Percentiles rank a stretch among this genome's conserved stretches.
phyloP scores from a whole-genome alignment of 495 filamentous ascomycete species.

The Talaromyces nanjingensis region DNA sequence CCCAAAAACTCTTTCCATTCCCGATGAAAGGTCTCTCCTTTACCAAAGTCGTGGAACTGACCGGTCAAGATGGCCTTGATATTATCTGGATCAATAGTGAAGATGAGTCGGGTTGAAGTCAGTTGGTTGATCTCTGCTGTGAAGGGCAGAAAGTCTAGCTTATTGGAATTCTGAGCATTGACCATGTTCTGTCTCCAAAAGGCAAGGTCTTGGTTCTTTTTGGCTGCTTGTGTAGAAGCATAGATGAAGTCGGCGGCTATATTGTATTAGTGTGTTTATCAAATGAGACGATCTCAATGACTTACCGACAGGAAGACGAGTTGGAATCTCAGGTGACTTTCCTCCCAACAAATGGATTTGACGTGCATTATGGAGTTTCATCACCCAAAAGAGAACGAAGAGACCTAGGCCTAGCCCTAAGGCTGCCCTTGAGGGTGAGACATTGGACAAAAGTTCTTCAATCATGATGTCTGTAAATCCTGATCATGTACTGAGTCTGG shows the following conservation, averaged over 20 bases:
- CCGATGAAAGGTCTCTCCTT: conserved; percentile 60
- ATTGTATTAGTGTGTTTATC: conserved; percentile 7
- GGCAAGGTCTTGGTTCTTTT: conserved; percentile 46
- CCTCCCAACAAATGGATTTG: conserved; percentile 30
- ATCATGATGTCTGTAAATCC: conserved; percentile 23
- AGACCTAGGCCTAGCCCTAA: conserved; percentile 19
- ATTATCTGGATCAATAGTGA: conserved; percentile 61
- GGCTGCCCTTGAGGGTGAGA: conserved; percentile 20
- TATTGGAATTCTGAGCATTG: conserved; percentile 16
- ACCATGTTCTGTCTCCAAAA: conserved; percentile 51
- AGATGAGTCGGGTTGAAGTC: conserved; percentile 46
- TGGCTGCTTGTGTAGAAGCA: conserved; percentile 40
- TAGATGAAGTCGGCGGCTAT: conserved; percentile 58
- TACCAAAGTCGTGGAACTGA: conserved; percentile 62
- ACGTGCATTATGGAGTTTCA: conserved; percentile 24
- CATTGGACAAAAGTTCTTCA: conserved; percentile 23
- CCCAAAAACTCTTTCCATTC: conserved; percentile 71
- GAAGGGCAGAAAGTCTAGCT: background rate
- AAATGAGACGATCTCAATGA: no score
- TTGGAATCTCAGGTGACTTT: conserved; percentile 22
- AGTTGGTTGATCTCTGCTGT: conserved; percentile 57
- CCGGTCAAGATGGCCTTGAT: conserved; percentile 77
- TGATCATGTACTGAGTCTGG: background rate
- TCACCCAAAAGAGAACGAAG: conserved; percentile 19
- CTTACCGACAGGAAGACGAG: conserved; percentile 24